Percentiles rank a stretch among this genome's conserved stretches.
Conservation (phyloP, 1,284 basidiomycete genomes). For the Apiotrichum porosum region DNA sequence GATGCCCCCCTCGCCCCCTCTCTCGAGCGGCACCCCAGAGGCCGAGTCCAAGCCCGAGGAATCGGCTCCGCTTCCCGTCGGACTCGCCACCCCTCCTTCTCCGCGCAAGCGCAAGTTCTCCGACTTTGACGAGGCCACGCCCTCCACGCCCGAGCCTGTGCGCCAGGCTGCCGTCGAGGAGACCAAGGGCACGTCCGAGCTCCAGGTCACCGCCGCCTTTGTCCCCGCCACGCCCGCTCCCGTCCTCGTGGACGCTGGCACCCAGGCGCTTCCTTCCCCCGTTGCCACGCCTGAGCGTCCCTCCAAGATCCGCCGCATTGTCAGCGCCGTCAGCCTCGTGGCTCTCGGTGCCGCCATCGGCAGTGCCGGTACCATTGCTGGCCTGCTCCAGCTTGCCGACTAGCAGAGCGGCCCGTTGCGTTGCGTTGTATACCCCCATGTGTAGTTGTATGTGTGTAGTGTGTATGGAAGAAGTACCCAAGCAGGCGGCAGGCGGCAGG, state of each 20-base stretch:
- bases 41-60: too few species aligned
- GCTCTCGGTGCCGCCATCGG: conserved; percentile 31
- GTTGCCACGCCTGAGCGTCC: conserved; percentile 2
- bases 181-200: too few species aligned
- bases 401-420: neutral
- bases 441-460: too few species aligned
- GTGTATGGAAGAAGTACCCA: too few species aligned
- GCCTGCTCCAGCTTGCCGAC: conserved; percentile 31
- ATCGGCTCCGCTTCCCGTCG: too few species aligned
- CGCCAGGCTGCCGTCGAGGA: too few species aligned
- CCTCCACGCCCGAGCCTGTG: too few species aligned
- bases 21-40: neutral
- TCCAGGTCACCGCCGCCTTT: neutral
- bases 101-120: neutral
- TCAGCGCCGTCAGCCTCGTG: conserved; percentile 18
- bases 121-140: neutral
- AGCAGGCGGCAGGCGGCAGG: too few species aligned
- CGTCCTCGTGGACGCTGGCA: too few species aligned
- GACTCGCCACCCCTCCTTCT: too few species aligned
- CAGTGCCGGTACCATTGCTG: conserved; percentile 31
- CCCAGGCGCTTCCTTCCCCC: too few species aligned
- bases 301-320: neutral
- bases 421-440: neutral
- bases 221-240: neutral
- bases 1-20: conserved; percentile 1